Conservation (phyloP, 2,329 filamentous ascomycete genomes). For the Ascochyta pisi region DNA sequence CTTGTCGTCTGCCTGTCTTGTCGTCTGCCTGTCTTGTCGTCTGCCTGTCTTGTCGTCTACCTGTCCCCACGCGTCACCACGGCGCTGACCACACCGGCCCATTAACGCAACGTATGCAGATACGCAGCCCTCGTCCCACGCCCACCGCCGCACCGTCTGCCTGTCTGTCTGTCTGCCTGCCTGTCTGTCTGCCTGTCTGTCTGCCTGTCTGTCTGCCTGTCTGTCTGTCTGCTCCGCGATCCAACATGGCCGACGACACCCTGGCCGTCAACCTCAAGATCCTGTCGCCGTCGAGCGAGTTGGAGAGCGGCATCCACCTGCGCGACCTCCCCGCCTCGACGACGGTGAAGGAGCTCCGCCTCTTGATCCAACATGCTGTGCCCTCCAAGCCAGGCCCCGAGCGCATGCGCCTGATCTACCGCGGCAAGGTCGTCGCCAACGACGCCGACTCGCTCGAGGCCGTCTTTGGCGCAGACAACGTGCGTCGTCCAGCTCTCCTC, state of each 20-base stretch:
- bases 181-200: not conserved
- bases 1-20: too few relatives aligned
- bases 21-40: too few relatives aligned
- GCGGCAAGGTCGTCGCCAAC: slow-evolving; percentile 60
- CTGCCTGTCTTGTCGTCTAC: too few relatives aligned
- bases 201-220: not conserved
- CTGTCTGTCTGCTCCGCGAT: not conserved
- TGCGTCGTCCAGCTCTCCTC: slow-evolving; percentile 41
- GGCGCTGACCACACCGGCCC: slow-evolving; percentile 24
- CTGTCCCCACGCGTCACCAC: too few relatives aligned
- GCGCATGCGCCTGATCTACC: slow-evolving; percentile 65
- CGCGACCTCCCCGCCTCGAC: slow-evolving; percentile 41
- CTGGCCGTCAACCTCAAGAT: slow-evolving; percentile 47
- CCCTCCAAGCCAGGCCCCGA: slow-evolving; percentile 48
- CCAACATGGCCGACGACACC: slow-evolving; percentile 34
- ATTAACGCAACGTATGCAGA: slow-evolving; percentile 45
- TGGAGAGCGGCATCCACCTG: slow-evolving; percentile 44
- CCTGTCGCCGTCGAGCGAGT: slow-evolving; percentile 49
- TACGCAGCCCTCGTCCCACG: slow-evolving; percentile 16
- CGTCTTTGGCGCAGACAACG: slow-evolving; percentile 59
- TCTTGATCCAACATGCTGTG: slow-evolving; percentile 58
- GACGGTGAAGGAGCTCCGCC: slow-evolving; percentile 62
- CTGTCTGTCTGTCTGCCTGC: not conserved
- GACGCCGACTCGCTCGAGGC: slow-evolving; percentile 57
- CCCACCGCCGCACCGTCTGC: not conserved